Percentiles rank a stretch among this genome's conserved stretches.
Conservation (phyloP, 2,329 filamentous ascomycete species). For the Paecilomyces niveus region DNA sequence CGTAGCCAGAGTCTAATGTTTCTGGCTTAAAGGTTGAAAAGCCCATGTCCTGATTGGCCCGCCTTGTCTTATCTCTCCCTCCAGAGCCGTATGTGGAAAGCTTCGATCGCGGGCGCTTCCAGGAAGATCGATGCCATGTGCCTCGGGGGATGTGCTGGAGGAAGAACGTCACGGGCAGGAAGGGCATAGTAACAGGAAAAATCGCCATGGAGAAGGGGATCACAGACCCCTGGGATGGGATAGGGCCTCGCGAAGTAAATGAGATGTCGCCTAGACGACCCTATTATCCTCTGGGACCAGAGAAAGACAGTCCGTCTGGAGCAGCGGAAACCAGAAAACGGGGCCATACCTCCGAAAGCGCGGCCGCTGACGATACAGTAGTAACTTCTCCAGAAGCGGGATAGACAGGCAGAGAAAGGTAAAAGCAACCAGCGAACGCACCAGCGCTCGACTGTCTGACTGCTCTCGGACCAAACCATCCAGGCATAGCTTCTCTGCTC, state of each 20-base stretch:
- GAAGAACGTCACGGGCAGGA: background rate
- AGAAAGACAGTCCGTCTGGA: background rate
- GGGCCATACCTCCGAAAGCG: background rate
- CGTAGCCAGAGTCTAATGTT: slow-evolving; percentile 31
- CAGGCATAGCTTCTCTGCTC: slow-evolving; percentile 1
- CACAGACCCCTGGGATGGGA: too few relatives aligned
- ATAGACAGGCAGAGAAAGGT: slow-evolving; percentile 7
- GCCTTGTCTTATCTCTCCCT: slow-evolving; percentile 21
- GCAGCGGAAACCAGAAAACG: background rate
- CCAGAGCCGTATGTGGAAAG: background rate
- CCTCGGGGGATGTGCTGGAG: background rate
- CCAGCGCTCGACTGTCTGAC: background rate
- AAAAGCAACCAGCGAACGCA: background rate
- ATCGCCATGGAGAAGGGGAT: too few relatives aligned
- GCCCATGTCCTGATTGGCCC: slow-evolving; percentile 21
- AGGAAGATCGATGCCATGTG: background rate
- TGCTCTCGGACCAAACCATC: slow-evolving; percentile 4
- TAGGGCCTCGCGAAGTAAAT: background rate
- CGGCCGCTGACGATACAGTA: slow-evolving; percentile 3
- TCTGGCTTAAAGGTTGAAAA: slow-evolving; percentile 22
- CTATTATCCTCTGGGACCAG: background rate
- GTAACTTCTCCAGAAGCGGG: slow-evolving; percentile 7
- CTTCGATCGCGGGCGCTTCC: slow-evolving; percentile 11
- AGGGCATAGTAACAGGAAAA: background rate
- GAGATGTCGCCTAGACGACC: background rate